A percentile compares a stretch with the other conserved stretches of the same genome.
phyloP scores from a whole-genome alignment of 257 asterid genomes.

The Lithospermum erythrorhizon region DNA sequence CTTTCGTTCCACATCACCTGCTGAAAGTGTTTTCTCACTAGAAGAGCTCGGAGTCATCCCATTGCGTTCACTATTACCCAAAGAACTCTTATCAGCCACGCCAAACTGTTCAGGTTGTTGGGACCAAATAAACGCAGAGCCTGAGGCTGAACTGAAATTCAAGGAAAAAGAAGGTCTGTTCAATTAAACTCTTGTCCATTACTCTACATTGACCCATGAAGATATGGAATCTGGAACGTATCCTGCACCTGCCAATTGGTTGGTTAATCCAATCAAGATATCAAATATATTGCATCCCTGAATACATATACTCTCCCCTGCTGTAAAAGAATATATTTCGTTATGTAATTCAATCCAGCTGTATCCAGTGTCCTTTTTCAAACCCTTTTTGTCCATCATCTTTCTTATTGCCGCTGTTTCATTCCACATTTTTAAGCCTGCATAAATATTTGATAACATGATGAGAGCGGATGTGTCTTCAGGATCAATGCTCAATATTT shows the following conservation, averaged over 20 bases:
- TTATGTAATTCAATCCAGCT: constrained; percentile 55
- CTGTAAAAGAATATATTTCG: constrained; percentile 21
- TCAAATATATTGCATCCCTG: constrained; percentile 13
- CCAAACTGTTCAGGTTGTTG: too few species aligned
- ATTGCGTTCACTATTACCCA: too few species aligned
- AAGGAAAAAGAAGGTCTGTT: too few species aligned
- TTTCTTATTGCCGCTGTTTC: constrained; percentile 56
- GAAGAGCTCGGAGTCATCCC: too few species aligned
- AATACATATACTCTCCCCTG: constrained; percentile 17
- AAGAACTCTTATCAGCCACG: too few species aligned
- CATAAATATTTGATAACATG: constrained; percentile 58
- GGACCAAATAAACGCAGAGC: too few species aligned
- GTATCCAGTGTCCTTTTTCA: constrained; percentile 63
- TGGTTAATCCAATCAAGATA: constrained; percentile 25
- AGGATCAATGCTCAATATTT: constrained; percentile 50
- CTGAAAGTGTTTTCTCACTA: too few species aligned
- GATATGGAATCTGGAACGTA: constrained; percentile 21
- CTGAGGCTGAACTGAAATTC: too few species aligned
- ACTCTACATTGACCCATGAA: constrained; percentile 9
- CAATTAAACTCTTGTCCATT: neutral
- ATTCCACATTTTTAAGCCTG: constrained; percentile 57
- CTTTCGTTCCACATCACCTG: too few species aligned
- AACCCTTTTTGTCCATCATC: constrained; percentile 39
- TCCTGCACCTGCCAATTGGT: constrained; percentile 28
- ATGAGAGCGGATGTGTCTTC: constrained; percentile 56